Base-by-base conservation (phyloP, 1,284 basidiomycete genomes). In the Termitomyces sp. region DNA sequence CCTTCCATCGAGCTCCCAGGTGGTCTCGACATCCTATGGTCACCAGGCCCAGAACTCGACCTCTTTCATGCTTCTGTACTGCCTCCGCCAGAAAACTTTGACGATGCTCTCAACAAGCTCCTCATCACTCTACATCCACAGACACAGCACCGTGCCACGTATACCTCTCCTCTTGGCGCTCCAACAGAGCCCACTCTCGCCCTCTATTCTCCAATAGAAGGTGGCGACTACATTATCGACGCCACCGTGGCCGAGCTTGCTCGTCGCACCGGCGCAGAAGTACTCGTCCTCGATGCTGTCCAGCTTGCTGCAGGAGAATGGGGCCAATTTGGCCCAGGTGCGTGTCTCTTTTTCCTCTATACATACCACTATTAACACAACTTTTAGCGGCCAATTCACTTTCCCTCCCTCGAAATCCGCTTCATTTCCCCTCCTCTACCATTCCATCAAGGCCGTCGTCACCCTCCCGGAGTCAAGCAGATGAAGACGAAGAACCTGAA, bases 181-280 rank as follows among this genome's bases (percentile, higher is more conserved):
- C 74, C 78, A 0, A 62, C 79, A 30, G 90, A 93, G 64, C 88
- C 90, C 1, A 89, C 86, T 0, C 69, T 94, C 30, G 88, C 84
- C 0, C 69, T 94, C 5, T 91, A 90, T 63, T 91, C 86, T 58
- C 92, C 91, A 2, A 86, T 94, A 52, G 91, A 93, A 71, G 91
- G 77, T 49, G 73, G 72, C 16, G 69, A 73, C 40, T 71, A 87
- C 64, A 77, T 93, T 38, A 76, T 93, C 28, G 84, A 89, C 61
- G 80, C 83, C 31, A 90, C 90, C 1, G 84, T 94, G 14, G 74
- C 78, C 42, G 86, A 90, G 62, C 71, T 93, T 56, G 90, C 90
- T 1, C 76, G 78, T 39, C 76, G 80, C 53, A 82, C 84, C 2
- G 79, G 78, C 28, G 81, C 91, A 14, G 92, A 94, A 58, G 85